Conservation (phyloP, 345 rosid genomes). For the Chamaenerion angustifolium region DNA sequence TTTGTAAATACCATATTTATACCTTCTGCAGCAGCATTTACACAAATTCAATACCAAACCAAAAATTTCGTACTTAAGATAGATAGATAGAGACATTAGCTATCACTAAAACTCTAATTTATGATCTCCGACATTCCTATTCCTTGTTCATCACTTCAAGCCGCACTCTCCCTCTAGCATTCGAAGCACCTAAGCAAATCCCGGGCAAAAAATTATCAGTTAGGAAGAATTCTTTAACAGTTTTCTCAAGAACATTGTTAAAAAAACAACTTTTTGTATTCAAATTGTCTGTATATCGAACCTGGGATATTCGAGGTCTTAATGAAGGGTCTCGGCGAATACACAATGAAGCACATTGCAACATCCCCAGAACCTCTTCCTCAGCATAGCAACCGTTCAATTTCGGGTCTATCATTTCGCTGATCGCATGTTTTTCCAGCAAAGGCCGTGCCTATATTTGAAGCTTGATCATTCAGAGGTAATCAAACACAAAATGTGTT, state of each 20-base stretch:
- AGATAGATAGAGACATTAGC: too few relatives aligned
- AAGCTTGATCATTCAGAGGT: neutral
- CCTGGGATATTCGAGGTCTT: conserved; percentile 98
- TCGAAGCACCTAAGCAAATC: conserved; percentile 53
- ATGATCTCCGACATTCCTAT: neutral
- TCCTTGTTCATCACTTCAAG: conserved; percentile 19
- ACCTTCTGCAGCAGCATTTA: neutral
- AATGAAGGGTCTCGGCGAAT: conserved; percentile 68
- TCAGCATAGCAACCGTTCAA: conserved; percentile 42
- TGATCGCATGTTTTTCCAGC: conserved; percentile 49
- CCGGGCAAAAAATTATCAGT: conserved; percentile 1
- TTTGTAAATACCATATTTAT: neutral
- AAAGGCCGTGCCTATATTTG: conserved; percentile 76
- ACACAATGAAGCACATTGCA: conserved; percentile 79
- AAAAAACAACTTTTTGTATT: neutral
- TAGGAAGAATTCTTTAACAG: too few relatives aligned
- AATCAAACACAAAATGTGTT: neutral
- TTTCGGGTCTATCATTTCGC: conserved; percentile 68
- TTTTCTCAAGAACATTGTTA: neutral
- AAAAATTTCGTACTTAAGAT: too few relatives aligned
- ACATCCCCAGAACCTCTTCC: conserved; percentile 64
- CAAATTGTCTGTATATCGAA: conserved; percentile 8
- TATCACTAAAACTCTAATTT: neutral
- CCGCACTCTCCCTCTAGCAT: conserved; percentile 60
- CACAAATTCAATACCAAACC: too few relatives aligned